phyloP scores from a whole-genome alignment of 306 rosid species.

The Casuarina cunninghamiana region DNA sequence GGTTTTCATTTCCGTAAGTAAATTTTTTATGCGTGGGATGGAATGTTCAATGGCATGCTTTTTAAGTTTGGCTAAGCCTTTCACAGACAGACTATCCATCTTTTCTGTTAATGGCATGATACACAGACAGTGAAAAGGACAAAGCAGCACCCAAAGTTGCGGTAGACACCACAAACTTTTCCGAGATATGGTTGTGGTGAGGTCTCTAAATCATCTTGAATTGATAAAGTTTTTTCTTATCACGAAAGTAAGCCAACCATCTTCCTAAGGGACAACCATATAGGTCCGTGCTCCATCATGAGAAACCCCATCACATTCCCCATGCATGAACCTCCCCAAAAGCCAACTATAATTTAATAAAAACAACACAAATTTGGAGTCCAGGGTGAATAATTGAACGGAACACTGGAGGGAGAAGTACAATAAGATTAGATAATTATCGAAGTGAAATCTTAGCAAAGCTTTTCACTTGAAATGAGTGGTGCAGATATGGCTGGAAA shows the following conservation, averaged over 20 bases:
- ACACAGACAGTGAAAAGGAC: slow-evolving; percentile 63
- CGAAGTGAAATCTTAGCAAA: no score
- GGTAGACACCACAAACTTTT: slow-evolving; percentile 34
- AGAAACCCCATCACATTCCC: slow-evolving; percentile 35
- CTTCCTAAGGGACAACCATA: slow-evolving; percentile 42
- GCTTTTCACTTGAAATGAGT: neutral
- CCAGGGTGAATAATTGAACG: neutral
- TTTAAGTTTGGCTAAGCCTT: slow-evolving; percentile 21
- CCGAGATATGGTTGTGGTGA: slow-evolving; percentile 53
- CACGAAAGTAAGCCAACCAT: slow-evolving; percentile 47
- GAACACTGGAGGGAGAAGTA: no score
- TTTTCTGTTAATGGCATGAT: slow-evolving; percentile 35
- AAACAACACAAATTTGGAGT: slow-evolving; percentile 24
- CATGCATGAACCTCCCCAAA: slow-evolving; percentile 50
- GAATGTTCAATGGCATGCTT: neutral
- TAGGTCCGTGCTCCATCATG: slow-evolving; percentile 36
- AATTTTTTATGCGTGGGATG: neutral
- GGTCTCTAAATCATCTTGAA: slow-evolving; percentile 58
- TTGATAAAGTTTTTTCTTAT: slow-evolving; percentile 58
- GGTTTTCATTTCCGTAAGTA: neutral
- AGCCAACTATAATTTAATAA: neutral
- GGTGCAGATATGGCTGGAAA: slow-evolving; percentile 4
- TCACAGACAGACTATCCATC: slow-evolving; percentile 53
- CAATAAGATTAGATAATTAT: no score
- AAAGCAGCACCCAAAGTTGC: slow-evolving; percentile 39